Evolutionary conservation across 108 stramenopile species (phyloP).

Genomic region (Pseudonitzschia delicatissima): DNA sequence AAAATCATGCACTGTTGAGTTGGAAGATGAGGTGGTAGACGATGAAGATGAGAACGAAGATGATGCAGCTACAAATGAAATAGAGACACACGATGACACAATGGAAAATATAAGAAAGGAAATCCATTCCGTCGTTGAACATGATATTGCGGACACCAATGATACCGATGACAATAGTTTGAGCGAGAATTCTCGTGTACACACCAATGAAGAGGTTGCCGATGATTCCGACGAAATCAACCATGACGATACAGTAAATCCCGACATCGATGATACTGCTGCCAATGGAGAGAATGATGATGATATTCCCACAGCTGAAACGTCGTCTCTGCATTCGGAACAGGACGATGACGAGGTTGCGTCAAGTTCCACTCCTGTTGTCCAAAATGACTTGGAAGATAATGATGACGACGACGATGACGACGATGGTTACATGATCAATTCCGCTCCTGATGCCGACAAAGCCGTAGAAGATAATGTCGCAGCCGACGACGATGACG

Average conservation of each 20-base stretch:
- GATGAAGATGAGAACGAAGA: not conserved
- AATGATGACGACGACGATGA: not conserved
- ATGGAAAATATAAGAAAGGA: no score
- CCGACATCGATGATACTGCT: not conserved
- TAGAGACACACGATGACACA: no score
- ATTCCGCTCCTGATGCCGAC: no score
- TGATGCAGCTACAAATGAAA: not conserved
- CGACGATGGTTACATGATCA: slow-evolving; percentile 4
- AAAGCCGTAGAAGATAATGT: slow-evolving; percentile 7
- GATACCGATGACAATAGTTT: not conserved
- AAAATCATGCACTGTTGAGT: not conserved
- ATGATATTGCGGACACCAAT: not conserved
- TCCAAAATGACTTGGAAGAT: no score
- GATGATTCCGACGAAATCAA: slow-evolving; percentile 4
- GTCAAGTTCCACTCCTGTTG: no score
- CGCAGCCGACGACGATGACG: slow-evolving; percentile 25
- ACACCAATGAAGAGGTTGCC: slow-evolving; percentile 14
- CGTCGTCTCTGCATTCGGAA: not conserved
- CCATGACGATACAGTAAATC: no score
- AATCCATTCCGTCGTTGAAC: no score
- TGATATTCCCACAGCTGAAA: no score
- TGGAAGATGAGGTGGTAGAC: not conserved
- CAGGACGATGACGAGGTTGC: slow-evolving; percentile 1
- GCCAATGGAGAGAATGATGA: not conserved
- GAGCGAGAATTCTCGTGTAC: no score